These are phyloP conservation scores for Pythium phragmiticola DNA, from an alignment of 352 stramenopile species.

Conservation along the genomic window DNA sequence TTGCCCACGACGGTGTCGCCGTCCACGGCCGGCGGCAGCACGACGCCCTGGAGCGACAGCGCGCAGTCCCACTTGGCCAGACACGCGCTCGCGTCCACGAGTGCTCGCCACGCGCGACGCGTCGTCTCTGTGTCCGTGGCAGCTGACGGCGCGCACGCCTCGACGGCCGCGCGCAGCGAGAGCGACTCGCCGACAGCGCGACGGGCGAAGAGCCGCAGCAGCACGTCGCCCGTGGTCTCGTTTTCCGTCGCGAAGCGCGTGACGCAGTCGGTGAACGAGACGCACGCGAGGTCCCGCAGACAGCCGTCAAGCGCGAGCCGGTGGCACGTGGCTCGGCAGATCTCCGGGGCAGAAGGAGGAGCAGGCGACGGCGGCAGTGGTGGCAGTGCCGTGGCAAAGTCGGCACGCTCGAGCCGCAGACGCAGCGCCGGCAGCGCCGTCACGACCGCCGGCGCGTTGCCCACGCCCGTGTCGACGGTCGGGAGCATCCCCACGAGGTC, in stretches of 20 bases:
- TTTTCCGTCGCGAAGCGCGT: constrained; percentile 12
- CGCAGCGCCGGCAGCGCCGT: constrained; percentile 29
- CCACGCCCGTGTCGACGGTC: constrained; percentile 26
- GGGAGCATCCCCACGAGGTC: constrained; percentile 51
- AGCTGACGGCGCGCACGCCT: constrained; percentile 28
- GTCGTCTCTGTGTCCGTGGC: constrained; percentile 25
- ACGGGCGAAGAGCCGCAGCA: constrained; percentile 40
- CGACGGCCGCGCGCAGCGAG: constrained; percentile 35
- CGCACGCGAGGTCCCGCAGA: constrained; percentile 47
- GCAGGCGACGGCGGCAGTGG: constrained; percentile 11
- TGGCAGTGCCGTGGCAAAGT: constrained; percentile 27
- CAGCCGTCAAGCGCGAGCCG: constrained; percentile 43
- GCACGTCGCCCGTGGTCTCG: constrained; percentile 28
- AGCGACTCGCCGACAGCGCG: constrained; percentile 28
- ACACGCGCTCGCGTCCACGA: constrained; percentile 56
- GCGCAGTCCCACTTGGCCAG: constrained; percentile 42
- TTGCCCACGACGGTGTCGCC: constrained; percentile 31
- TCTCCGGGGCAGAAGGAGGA: not conserved
- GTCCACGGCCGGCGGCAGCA: constrained; percentile 27
- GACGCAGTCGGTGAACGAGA: constrained; percentile 56
- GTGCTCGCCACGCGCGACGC: constrained; percentile 35
- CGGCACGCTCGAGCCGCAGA: constrained; percentile 36
- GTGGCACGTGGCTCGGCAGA: constrained; percentile 29
- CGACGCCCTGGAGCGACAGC: constrained; percentile 35
- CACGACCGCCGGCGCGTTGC: constrained; percentile 7